Evolutionary conservation across 208 protist genomes (phyloP).

Genomic region (Ichthyophonus hoferi): DNA sequence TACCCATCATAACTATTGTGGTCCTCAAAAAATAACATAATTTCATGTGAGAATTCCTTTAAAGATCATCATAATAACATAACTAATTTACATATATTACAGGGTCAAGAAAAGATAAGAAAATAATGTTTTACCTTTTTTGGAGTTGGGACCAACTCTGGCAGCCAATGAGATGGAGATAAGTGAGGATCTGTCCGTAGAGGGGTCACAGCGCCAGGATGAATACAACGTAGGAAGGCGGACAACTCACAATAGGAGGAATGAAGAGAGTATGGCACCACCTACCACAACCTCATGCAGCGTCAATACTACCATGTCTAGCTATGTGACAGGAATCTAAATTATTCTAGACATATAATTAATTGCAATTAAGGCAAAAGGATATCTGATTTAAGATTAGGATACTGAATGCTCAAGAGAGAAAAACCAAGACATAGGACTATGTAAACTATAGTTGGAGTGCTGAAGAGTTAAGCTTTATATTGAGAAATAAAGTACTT

Average conservation of each 20-base stretch:
- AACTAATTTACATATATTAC: too few species aligned
- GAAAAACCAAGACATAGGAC: not conserved
- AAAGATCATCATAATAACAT: too few species aligned
- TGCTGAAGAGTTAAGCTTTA: too few species aligned
- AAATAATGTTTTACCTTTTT: too few species aligned
- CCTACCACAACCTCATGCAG: not conserved
- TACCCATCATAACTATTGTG: too few species aligned
- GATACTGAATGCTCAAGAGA: not conserved
- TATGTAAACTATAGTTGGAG: too few species aligned
- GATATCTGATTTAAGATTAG: too few species aligned
- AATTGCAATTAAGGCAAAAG: too few species aligned
- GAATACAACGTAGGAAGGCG: constrained; percentile 28
- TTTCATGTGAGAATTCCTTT: too few species aligned
- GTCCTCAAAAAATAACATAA: too few species aligned
- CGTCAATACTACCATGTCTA: not conserved
- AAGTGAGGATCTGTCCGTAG: not conserved
- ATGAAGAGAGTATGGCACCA: constrained; percentile 52
- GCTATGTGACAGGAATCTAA: not conserved
- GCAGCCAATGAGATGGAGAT: not conserved
- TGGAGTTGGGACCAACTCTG: not conserved
- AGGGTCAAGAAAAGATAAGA: too few species aligned
- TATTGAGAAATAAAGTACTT: too few species aligned
- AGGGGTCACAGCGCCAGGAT: not conserved
- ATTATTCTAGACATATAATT: not conserved
- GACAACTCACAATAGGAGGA: constrained; percentile 42